Conservation (phyloP, 2,329 filamentous ascomycete genomes). For the Ophiostoma australiae region DNA sequence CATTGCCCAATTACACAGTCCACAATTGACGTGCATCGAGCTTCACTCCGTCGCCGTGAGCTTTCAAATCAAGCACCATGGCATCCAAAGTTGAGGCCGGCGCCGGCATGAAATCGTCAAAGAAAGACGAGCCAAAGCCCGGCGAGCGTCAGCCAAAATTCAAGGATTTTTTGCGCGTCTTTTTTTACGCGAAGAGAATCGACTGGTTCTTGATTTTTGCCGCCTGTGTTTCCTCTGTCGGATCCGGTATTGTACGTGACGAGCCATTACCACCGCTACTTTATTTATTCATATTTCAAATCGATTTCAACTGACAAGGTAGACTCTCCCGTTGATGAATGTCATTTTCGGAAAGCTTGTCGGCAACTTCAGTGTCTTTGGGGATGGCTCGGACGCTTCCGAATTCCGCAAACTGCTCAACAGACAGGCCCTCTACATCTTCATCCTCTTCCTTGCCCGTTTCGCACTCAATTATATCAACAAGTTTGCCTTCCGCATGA, state of each 20-base stretch:
- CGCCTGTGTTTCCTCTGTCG: not conserved
- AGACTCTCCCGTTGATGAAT: slow-evolving; percentile 55
- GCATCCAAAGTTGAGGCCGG: not conserved
- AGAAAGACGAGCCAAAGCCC: not conserved
- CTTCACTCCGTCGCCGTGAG: not conserved
- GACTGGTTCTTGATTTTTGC: not conserved
- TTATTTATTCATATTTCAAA: not conserved
- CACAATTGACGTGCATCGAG: not conserved
- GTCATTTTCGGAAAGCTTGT: slow-evolving; percentile 53
- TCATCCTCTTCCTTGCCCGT: slow-evolving; percentile 64
- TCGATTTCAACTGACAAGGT: not conserved
- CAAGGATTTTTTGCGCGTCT: not conserved
- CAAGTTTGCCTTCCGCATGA: slow-evolving; percentile 56
- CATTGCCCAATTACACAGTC: not conserved
- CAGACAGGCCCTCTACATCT: slow-evolving; percentile 57
- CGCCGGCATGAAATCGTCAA: not conserved
- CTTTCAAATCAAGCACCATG: not conserved
- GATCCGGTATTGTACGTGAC: not conserved
- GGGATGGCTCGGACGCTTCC: slow-evolving; percentile 27
- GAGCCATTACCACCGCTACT: not conserved
- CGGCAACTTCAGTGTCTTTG: slow-evolving; percentile 44
- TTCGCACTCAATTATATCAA: slow-evolving; percentile 55
- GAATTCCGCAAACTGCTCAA: slow-evolving; percentile 42
- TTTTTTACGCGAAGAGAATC: not conserved
- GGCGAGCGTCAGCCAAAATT: not conserved